A percentile compares a stretch with the other conserved stretches of the same genome.
Evolutionary conservation across 2,329 filamentous ascomycete species (phyloP).

Genomic region (Geosmithia flava): DNA sequence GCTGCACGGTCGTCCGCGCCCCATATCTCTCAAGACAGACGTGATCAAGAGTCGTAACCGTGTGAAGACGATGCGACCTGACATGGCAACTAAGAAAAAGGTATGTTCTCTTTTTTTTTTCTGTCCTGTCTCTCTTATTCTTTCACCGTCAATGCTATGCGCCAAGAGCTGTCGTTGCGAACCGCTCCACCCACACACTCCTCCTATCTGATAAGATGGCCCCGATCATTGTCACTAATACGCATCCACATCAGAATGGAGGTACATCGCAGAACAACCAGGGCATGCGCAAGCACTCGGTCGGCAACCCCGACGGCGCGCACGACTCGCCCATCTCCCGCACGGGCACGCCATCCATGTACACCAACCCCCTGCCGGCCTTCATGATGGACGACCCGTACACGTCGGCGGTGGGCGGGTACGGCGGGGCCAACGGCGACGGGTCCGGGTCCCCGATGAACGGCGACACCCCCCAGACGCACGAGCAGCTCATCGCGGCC

Average conservation of each 20-base stretch:
- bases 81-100: slow-evolving; percentile 75
- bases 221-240: background rate
- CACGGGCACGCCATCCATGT: slow-evolving; percentile 65
- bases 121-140: too few relatives aligned
- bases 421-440: slow-evolving; percentile 37
- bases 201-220: background rate
- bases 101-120: slow-evolving; percentile 28
- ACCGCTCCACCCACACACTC: background rate
- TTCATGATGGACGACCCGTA: slow-evolving; percentile 69
- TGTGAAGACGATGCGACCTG: slow-evolving; percentile 75
- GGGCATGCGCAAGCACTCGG: slow-evolving; percentile 37
- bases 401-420: slow-evolving; percentile 40
- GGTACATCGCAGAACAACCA: slow-evolving; percentile 4
- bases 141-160: background rate
- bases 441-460: slow-evolving; percentile 31
- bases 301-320: slow-evolving; percentile 37
- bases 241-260: background rate
- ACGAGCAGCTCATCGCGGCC: slow-evolving; percentile 66
- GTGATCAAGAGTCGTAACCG: slow-evolving; percentile 99
- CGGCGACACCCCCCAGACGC: slow-evolving; percentile 56
- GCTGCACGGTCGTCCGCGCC: slow-evolving; percentile 82
- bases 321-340: slow-evolving; percentile 69
- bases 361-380: slow-evolving; percentile 61
- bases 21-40: slow-evolving; percentile 95
- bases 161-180: background rate